A percentile compares a stretch with the other conserved stretches of the same genome.
phyloP scores from a whole-genome alignment of 225 moss, liverwort and hornwort species.

The Physcomitrellopsis africana region DNA sequence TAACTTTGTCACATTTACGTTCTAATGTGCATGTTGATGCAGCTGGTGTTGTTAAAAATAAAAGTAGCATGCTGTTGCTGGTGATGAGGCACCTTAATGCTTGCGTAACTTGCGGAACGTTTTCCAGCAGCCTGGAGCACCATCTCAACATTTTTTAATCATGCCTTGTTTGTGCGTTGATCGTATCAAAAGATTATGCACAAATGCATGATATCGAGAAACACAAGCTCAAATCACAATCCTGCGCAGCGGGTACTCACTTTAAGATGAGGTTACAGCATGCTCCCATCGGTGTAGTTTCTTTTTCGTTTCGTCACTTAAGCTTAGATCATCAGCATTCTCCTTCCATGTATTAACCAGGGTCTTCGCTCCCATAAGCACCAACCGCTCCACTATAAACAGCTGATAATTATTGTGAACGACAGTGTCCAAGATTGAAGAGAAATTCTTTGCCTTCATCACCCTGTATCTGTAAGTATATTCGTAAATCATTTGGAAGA shows the following conservation, averaged over 20 bases:
- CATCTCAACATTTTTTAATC: background rate
- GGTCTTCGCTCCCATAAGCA: conserved; percentile 50
- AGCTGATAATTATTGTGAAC: conserved; percentile 60
- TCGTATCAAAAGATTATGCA: background rate
- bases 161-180: background rate
- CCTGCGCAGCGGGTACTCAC: background rate
- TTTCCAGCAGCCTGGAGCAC: no score
- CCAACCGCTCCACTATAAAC: conserved; percentile 57
- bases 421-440: conserved; percentile 39
- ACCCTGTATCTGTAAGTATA: conserved; percentile 44
- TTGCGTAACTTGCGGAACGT: no score
- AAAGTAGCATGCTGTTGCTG: no score
- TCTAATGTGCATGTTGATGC: no score
- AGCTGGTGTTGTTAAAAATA: no score
- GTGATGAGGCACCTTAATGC: no score
- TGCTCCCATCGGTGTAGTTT: conserved; percentile 32
- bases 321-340: conserved; percentile 47
- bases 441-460: conserved; percentile 43
- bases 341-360: conserved; percentile 68
- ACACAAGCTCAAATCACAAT: background rate
- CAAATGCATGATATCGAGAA: background rate
- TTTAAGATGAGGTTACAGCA: background rate
- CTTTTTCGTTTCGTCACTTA: conserved; percentile 62
- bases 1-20: no score
- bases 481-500: background rate